Percentiles rank a stretch among this genome's conserved stretches.
These are phyloP conservation scores for Venturiaceae sp. DNA, from an alignment of 2,329 filamentous ascomycete species.

Conservation along the genomic window DNA sequence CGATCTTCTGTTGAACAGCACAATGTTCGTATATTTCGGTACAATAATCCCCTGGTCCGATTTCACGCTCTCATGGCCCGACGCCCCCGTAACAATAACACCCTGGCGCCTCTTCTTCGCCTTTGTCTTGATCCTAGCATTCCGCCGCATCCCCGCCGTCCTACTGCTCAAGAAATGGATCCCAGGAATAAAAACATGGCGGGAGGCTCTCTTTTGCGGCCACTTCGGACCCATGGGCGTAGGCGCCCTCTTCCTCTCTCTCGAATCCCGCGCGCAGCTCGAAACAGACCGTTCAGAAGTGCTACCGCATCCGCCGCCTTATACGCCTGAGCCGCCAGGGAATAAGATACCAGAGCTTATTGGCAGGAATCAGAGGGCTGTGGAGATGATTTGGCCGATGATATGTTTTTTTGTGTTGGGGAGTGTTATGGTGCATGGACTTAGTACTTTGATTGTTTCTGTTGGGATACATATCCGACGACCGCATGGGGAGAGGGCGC, in stretches of 20 bases:
- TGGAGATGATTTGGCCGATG: conserved; percentile 43
- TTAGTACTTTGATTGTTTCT: conserved; percentile 42
- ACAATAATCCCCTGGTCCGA: conserved; percentile 42
- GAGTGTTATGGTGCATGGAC: conserved; percentile 44
- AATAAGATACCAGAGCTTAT: not conserved
- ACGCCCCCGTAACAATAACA: conserved; percentile 23
- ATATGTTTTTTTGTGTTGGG: conserved; percentile 45
- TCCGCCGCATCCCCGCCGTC: conserved; percentile 43
- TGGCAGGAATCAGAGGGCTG: conserved; percentile 18
- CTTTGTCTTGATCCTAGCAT: conserved; percentile 38
- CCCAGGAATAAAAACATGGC: conserved; percentile 38
- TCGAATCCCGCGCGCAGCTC: conserved; percentile 43
- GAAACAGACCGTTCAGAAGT: conserved; percentile 37
- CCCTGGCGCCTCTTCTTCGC: conserved; percentile 34
- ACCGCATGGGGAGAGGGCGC: conserved; percentile 36
- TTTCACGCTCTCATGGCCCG: conserved; percentile 20
- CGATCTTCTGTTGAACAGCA: conserved; percentile 45
- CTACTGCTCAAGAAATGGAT: conserved; percentile 37
- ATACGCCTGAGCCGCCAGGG: conserved; percentile 15
- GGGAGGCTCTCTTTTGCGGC: conserved; percentile 45
- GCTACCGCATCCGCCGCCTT: conserved; percentile 20
- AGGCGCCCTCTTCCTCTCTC: conserved; percentile 45
- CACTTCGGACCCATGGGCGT: conserved; percentile 51
- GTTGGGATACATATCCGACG: conserved; percentile 37
- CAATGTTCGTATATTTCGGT: conserved; percentile 48